Evolutionary conservation across 192 early-diverging fungal species (phyloP).

Genomic region (Backusella macrospora): DNA sequence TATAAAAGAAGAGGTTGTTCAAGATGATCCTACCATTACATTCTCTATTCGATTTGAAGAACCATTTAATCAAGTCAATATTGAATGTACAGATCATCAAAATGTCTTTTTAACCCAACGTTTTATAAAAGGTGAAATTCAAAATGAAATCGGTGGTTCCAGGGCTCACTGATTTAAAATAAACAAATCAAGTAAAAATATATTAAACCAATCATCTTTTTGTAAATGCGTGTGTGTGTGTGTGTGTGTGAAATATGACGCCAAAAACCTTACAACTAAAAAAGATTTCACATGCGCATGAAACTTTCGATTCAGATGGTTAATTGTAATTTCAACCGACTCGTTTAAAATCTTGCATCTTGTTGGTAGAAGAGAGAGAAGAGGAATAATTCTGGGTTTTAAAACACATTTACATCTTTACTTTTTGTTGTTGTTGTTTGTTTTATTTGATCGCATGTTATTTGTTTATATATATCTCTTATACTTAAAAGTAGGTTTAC

Average conservation of each 20-base stretch:
- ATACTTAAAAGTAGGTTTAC: not conserved
- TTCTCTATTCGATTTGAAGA: constrained; percentile 47
- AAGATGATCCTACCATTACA: constrained; percentile 48
- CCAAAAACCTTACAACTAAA: too few relatives aligned
- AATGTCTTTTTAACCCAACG: constrained; percentile 49
- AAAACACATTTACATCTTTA: too few relatives aligned
- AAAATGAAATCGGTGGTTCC: constrained; percentile 33
- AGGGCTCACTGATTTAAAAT: not conserved
- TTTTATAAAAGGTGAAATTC: constrained; percentile 35
- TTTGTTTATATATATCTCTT: too few relatives aligned
- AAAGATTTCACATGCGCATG: not conserved
- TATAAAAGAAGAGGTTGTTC: constrained; percentile 38
- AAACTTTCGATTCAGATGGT: not conserved
- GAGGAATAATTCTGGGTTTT: too few relatives aligned
- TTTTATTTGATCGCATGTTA: too few relatives aligned
- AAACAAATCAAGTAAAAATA: constrained; percentile 9
- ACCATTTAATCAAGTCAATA: constrained; percentile 49
- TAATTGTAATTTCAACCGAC: not conserved
- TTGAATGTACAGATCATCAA: constrained; percentile 28
- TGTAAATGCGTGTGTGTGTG: too few relatives aligned
- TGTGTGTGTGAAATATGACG: too few relatives aligned
- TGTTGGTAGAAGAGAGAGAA: too few relatives aligned
- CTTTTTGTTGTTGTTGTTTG: too few relatives aligned
- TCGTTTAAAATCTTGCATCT: constrained; percentile 11
- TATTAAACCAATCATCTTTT: not conserved